A percentile compares a stretch with the other conserved stretches of the same genome.
These are phyloP conservation scores for Syncephalastrum contaminatum DNA, from an alignment of 371 early-diverging fungal species.

Conservation along the genomic window DNA sequence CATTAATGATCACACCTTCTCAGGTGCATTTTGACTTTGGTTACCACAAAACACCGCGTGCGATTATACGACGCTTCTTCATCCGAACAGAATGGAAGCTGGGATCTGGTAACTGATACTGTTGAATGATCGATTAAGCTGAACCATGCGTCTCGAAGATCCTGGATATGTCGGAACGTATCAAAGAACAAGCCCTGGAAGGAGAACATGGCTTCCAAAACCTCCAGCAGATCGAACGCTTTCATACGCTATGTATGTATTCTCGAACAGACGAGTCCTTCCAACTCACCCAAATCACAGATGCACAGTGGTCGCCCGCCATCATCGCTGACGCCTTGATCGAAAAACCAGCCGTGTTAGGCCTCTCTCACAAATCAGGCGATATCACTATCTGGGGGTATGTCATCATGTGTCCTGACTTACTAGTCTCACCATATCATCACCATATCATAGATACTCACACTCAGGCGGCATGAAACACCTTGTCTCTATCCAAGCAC, in stretches of 20 bases:
- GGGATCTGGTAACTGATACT: constrained; percentile 19
- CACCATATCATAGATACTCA: constrained; percentile 7
- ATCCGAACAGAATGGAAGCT: constrained; percentile 10
- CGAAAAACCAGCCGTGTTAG: constrained; percentile 16
- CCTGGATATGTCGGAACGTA: constrained; percentile 15
- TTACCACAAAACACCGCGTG: constrained; percentile 35
- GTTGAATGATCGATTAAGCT: not conserved
- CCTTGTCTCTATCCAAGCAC: constrained; percentile 1
- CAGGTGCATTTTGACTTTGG: constrained; percentile 28
- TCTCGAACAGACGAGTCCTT: not conserved
- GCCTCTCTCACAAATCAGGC: constrained; percentile 27
- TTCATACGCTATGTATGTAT: constrained; percentile 22
- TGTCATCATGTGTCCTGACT: not conserved
- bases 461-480: not conserved
- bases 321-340: constrained; percentile 18
- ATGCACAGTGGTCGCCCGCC: constrained; percentile 28
- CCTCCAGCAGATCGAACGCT: constrained; percentile 6
- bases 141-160: not conserved
- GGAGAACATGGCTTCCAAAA: not conserved
- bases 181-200: constrained; percentile 6
- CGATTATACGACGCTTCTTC: constrained; percentile 11
- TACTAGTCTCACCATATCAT: not conserved
- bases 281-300: constrained; percentile 2
- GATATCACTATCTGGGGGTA: constrained; percentile 22
- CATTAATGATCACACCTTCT: not conserved